Evolutionary conservation across 2,329 filamentous ascomycete species (phyloP), one percentile per base, ranked within the genome.

Genomic region (Colletotrichum aenigma): DNA sequence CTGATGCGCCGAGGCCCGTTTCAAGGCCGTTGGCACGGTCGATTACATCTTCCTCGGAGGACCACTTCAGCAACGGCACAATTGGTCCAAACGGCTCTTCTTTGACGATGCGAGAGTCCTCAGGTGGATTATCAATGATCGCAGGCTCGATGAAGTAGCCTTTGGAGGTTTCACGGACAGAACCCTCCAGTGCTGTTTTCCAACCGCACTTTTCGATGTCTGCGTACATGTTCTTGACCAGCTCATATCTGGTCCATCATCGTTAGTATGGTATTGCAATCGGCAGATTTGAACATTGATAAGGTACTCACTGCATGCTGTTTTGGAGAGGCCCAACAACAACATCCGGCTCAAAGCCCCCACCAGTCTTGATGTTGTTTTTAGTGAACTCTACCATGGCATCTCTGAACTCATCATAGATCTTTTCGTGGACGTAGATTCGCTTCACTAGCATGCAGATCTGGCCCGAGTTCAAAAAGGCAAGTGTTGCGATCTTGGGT

Each of bases 51-150:
- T 88, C 88, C 76, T 94, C 92, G 26, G 89, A 86, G 0, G 85
- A 85, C 91, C 91, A 94, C 43, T 87, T 88, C 73, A 93, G 79
- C 9, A 94, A 83, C 0, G 93, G 92, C 3, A 94, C 86, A 32
- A 94, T 91, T 0, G 93, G 93, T 1, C 89, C 73, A 60, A 84
- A 84, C 0, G 87, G 88, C 79, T 92, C 90, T 77, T 90, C 90
- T 5, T 84, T 82, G 1, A 92, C 90, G 30, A 93, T 88, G 0
- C 86, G 84, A 0, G 90, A 89, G 64, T 88, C 82, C 43, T 92
- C 89, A 0, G 90, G 88, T 2, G 91, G 91, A 78, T 91, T 91
- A 70, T 92, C 88, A 71, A 93, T 87, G 73, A 93, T 89, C 18
- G 90, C 89, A 0, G 91, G 90, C 9, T 86, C 81, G 74, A 93